Evolutionary conservation across 805 yeast species (phyloP), one percentile per base, ranked within the genome.

Genomic region (Kazachstania taianensis): DNA sequence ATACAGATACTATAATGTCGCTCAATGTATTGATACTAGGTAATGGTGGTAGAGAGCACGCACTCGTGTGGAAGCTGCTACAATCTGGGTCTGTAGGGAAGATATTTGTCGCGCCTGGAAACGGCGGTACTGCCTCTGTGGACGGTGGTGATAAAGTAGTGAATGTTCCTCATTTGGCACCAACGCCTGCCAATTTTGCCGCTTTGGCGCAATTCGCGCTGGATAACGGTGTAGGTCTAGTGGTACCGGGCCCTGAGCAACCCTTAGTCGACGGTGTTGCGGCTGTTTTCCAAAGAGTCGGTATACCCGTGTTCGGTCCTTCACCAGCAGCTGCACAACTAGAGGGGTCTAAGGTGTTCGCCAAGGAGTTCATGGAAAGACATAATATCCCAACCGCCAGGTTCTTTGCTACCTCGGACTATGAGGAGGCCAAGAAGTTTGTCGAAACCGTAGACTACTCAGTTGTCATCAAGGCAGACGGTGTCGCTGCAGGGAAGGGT

Each of bases 1-100:
- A n/a, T n/a, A n/a, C n/a, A n/a, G n/a, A n/a, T n/a, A n/a, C n/a
- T n/a, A 12, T 20, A 9, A 50, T 50, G 55, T 43, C 55, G 18
- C 59, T 72, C 56, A 84, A 81, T 58, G 62, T 92, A 47, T 75
- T 92, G 42, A 78, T 92, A 45, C 72, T 92, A 48, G 99, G 99
- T 53, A 85, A 82, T 64, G 99, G 99, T 58, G 99, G 98, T 48
- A 86, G 99, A 69, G 99, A 92, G 63, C 96, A 92, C 59, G 97
- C 97, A 36, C 70, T 92, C 42, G 82, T 84, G 12, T 87, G 96
- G 96, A 83, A 81, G 55, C 70, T 92, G 44, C 65, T 81, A 20
- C 89, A 86, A 61, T 84, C 96, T 24, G 63, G 74, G 26, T 60
- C 72, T 30, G 94, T 86, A 24, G 62, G 64, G 41, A 70, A 73